Conservation (phyloP, 768 basidiomycete species). For the Kwoniella heveanensis region DNA sequence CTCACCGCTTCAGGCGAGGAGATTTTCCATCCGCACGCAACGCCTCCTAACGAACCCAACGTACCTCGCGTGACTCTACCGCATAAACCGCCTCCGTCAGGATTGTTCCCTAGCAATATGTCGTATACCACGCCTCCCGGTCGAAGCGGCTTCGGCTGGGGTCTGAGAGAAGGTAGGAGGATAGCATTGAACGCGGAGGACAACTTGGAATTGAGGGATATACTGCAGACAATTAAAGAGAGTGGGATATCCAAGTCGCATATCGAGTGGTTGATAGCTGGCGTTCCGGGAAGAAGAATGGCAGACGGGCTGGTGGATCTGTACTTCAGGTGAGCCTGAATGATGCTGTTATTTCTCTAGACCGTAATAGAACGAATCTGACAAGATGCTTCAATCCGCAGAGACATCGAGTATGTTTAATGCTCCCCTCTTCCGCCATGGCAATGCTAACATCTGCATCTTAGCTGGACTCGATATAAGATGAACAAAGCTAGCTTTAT, state of each 20-base stretch:
- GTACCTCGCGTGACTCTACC: constrained; percentile 27
- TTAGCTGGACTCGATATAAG: constrained; percentile 58
- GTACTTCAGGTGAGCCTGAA: constrained; percentile 34
- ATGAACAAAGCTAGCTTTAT: constrained; percentile 55
- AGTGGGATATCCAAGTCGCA: constrained; percentile 54
- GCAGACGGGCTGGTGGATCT: constrained; percentile 54
- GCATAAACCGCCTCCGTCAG: constrained; percentile 45
- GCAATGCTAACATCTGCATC: constrained; percentile 5
- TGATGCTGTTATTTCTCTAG: background rate
- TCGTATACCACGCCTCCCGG: constrained; percentile 34
- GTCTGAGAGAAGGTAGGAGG: constrained; percentile 44
- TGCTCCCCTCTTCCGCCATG: background rate
- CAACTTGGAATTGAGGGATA: constrained; percentile 46
- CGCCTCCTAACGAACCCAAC: constrained; percentile 21
- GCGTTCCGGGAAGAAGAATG: constrained; percentile 53
- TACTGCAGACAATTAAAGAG: constrained; percentile 54
- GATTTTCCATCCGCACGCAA: constrained; percentile 45
- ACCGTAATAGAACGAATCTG: too few species aligned
- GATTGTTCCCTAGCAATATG: constrained; percentile 40
- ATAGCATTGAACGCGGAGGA: constrained; percentile 41
- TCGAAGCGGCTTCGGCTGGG: constrained; percentile 44
- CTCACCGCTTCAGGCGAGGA: constrained; percentile 49
- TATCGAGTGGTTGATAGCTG: constrained; percentile 54
- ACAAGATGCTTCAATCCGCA: constrained; percentile 1
- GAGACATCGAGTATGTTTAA: constrained; percentile 47